These are phyloP conservation scores for Eleusine coracana DNA, from an alignment of 176 grass and related monocot genomes.

Conservation along the genomic window DNA sequence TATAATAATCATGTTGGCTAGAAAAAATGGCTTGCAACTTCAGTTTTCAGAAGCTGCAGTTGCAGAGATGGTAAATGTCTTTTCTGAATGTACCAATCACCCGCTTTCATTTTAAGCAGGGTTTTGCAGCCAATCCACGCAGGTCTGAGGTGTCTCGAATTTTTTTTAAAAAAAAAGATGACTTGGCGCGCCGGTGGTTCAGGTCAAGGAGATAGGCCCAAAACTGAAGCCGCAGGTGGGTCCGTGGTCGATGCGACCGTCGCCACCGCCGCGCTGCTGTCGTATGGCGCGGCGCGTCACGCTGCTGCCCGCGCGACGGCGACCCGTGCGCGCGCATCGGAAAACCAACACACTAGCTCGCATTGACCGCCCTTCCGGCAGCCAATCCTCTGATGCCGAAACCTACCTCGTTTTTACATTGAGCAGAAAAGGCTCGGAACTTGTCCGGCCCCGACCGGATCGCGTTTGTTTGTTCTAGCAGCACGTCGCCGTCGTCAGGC, in stretches of 20 bases:
- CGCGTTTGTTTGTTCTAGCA: not conserved
- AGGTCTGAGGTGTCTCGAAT: not conserved
- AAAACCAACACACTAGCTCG: not conserved
- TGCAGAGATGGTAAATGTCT: not conserved
- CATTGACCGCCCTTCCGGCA: not conserved
- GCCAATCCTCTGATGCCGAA: not conserved
- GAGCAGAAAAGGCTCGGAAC: constrained; percentile 1
- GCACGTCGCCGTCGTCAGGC: not conserved
- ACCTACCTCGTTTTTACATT: too few species aligned
- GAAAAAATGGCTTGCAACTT: not conserved
- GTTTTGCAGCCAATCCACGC: not conserved
- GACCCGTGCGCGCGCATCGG: not conserved
- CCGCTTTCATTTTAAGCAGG: not conserved
- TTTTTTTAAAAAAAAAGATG: not conserved
- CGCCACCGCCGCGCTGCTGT: not conserved
- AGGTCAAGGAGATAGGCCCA: not conserved
- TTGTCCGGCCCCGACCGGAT: not conserved
- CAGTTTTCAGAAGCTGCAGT: not conserved
- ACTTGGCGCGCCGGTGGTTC: not conserved
- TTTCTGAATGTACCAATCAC: not conserved
- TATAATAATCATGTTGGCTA: not conserved
- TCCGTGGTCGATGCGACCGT: not conserved
- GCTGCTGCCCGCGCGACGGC: constrained; percentile 25
- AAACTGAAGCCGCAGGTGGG: not conserved
- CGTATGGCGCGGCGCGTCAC: not conserved